phyloP scores from a whole-genome alignment of 768 basidiomycete genomes.

The Trametes cubensis region DNA sequence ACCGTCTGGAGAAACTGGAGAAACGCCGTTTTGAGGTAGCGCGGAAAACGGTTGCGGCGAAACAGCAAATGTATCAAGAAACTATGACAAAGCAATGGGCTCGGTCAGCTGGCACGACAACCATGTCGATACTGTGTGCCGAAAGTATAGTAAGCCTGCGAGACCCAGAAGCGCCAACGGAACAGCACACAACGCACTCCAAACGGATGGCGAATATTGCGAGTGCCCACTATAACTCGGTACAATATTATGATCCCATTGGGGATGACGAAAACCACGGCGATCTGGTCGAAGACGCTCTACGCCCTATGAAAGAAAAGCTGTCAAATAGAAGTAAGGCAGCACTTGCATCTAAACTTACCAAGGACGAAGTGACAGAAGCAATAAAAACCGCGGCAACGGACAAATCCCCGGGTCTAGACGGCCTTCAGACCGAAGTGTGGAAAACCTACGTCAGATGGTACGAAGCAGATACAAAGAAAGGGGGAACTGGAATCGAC shows the following conservation, averaged over 20 bases:
- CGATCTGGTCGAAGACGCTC: neutral
- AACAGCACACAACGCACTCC: neutral
- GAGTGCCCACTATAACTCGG: neutral
- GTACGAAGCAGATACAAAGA: neutral
- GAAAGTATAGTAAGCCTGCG: no score
- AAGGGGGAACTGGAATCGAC: neutral
- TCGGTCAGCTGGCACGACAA: no score
- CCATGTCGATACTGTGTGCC: no score
- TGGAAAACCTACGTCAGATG: neutral
- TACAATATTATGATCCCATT: neutral
- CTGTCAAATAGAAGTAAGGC: neutral
- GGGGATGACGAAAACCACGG: neutral
- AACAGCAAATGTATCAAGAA: neutral
- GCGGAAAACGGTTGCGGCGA: neutral
- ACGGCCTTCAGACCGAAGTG: neutral
- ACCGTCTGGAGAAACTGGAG: neutral
- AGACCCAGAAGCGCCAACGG: no score
- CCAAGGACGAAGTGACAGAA: neutral
- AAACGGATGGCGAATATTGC: neutral
- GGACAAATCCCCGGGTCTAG: neutral
- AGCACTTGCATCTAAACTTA: neutral
- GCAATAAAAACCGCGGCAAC: neutral
- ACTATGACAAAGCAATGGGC: neutral
- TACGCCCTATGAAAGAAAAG: neutral
- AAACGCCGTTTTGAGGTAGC: neutral